Conservation (phyloP, 2,329 filamentous ascomycete species). For the Harringtonia lauricola region DNA sequence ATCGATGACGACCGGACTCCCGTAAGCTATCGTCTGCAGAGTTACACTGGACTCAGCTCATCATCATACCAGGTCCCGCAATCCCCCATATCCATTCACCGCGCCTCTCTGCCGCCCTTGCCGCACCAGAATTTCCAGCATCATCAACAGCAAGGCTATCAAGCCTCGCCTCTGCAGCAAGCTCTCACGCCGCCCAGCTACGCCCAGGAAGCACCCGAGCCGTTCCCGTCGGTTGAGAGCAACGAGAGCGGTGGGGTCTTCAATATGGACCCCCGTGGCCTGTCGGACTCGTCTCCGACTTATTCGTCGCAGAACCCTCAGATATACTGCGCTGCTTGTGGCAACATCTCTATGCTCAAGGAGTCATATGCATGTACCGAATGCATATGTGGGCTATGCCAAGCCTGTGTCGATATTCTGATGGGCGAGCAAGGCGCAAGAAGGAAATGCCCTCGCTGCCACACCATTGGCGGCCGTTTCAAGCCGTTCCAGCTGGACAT, state of each 20-base stretch:
- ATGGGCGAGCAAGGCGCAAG: conserved; percentile 66
- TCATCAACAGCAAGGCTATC: conserved; percentile 42
- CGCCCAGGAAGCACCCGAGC: conserved; percentile 56
- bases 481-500: conserved; percentile 81
- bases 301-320: conserved; percentile 68
- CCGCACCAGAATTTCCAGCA: conserved; percentile 34
- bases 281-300: conserved; percentile 60
- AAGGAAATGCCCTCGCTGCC: conserved; percentile 69
- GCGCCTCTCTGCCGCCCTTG: conserved; percentile 51
- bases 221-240: conserved; percentile 84
- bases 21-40: conserved; percentile 45
- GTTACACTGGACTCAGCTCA: too few relatives aligned
- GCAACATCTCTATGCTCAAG: conserved; percentile 62
- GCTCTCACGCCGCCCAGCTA: conserved; percentile 75
- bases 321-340: conserved; percentile 87
- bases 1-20: conserved; percentile 85
- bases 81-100: conserved; percentile 52
- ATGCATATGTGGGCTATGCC: conserved; percentile 88
- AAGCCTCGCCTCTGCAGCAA: conserved; percentile 83
- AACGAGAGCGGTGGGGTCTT: conserved; percentile 61
- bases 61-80: conserved; percentile 41
- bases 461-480: conserved; percentile 67
- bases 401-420: conserved; percentile 73
- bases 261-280: conserved; percentile 54
- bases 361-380: conserved; percentile 92